phyloP scores from a whole-genome alignment of 2,329 filamentous ascomycete species.

The Scytalidium sp. region DNA sequence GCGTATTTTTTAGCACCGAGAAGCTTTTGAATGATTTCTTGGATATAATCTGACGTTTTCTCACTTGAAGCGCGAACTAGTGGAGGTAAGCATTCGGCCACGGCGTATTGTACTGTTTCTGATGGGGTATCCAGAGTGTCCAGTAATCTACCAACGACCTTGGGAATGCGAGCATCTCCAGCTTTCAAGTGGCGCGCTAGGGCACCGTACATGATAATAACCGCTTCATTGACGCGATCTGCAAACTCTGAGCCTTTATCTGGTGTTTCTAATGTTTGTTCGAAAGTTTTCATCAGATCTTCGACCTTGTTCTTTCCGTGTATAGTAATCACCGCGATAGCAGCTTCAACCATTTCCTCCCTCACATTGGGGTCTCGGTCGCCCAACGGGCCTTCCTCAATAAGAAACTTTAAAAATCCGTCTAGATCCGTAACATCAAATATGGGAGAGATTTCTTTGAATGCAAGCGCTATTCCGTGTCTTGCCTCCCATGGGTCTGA shows the following conservation, averaged over 20 bases:
- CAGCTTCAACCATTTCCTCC: constrained; percentile 88
- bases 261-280: constrained; percentile 79
- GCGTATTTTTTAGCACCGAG: constrained; percentile 88
- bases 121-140: constrained; percentile 90
- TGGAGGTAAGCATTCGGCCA: constrained; percentile 89
- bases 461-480: constrained; percentile 84
- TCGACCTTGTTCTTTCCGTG: constrained; percentile 84
- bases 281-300: constrained; percentile 87
- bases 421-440: constrained; percentile 71
- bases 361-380: constrained; percentile 77
- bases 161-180: constrained; percentile 83
- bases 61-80: constrained; percentile 79
- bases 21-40: constrained; percentile 77
- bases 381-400: constrained; percentile 81
- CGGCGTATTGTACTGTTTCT: constrained; percentile 94
- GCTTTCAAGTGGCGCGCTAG: constrained; percentile 80
- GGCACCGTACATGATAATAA: constrained; percentile 96
- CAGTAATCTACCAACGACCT: constrained; percentile 82
- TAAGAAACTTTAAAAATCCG: constrained; percentile 78
- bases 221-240: constrained; percentile 92
- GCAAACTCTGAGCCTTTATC: constrained; percentile 78
- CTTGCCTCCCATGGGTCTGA: constrained; percentile 89
- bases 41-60: constrained; percentile 75
- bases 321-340: constrained; percentile 73
- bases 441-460: constrained; percentile 73